Conservation (phyloP, 305 asterid genomes). For the Fraxinus ornus region DNA sequence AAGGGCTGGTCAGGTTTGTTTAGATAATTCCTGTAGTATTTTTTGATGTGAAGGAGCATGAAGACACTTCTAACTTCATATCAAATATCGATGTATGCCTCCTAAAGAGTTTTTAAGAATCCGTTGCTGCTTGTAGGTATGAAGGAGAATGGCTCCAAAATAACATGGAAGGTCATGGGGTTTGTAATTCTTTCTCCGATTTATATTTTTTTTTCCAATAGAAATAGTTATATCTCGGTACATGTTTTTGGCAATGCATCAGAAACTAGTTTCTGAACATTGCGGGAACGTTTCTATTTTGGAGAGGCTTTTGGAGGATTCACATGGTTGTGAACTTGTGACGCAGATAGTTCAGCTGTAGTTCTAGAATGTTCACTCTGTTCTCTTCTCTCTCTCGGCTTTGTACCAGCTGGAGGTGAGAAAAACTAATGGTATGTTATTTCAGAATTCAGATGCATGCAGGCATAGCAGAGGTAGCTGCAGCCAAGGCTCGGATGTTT, state of each 20-base stretch:
- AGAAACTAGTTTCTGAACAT: background rate
- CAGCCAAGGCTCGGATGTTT: conserved; percentile 99
- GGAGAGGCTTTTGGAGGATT: conserved; percentile 63
- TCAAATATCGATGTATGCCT: too few species aligned
- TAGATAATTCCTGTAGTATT: too few species aligned
- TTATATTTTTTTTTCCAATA: too few species aligned
- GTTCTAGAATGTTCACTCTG: conserved; percentile 25
- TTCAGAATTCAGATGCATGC: conserved; percentile 95
- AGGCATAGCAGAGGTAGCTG: conserved; percentile 97
- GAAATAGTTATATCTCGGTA: too few species aligned
- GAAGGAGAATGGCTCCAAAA: too few species aligned
- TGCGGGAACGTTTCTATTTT: conserved; percentile 94
- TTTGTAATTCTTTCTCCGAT: too few species aligned
- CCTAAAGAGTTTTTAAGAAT: too few species aligned
- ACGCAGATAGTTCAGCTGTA: conserved; percentile 76
- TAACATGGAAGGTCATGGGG: too few species aligned
- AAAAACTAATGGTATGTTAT: conserved; percentile 34
- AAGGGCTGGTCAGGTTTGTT: too few species aligned
- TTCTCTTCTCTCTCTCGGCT: conserved; percentile 13
- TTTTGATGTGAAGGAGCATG: too few species aligned
- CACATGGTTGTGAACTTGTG: conserved; percentile 84
- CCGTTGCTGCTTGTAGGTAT: too few species aligned
- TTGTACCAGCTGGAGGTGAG: conserved; percentile 25
- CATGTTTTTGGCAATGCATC: conserved; percentile 1
- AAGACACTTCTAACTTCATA: too few species aligned